Evolutionary conservation across 129 eudicot species (phyloP).

Genomic region (Gnaphalium uliginosum): DNA sequence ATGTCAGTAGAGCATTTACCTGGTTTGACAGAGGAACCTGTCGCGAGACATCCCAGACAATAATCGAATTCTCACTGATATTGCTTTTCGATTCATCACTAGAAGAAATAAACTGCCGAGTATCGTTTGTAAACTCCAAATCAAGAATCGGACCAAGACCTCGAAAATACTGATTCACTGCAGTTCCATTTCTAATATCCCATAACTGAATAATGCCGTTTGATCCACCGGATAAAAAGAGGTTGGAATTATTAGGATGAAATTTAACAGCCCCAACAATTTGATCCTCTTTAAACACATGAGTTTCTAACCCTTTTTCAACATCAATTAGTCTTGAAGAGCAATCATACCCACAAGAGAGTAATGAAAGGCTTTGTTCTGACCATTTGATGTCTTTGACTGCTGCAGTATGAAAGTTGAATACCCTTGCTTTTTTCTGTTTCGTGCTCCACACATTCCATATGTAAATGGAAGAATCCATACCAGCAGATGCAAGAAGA

Average conservation of each 20-base stretch:
- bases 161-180: conserved; percentile 62
- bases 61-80: conserved; percentile 77
- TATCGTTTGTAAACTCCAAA: conserved; percentile 67
- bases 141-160: conserved; percentile 88
- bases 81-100: conserved; percentile 88
- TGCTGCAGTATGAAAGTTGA: conserved; percentile 65
- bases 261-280: conserved; percentile 75
- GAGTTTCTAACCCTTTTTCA: conserved; percentile 75
- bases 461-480: conserved; percentile 74
- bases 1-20: conserved; percentile 41
- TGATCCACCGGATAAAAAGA: conserved; percentile 91
- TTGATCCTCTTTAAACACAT: conserved; percentile 72
- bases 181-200: conserved; percentile 74
- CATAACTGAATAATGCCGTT: conserved; percentile 75
- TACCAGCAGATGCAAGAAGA: conserved; percentile 95
- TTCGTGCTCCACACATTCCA: conserved; percentile 88
- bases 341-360: conserved; percentile 93
- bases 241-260: conserved; percentile 72
- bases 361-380: conserved; percentile 60
- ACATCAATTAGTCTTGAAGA: conserved; percentile 75
- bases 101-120: conserved; percentile 69
- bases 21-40: conserved; percentile 85
- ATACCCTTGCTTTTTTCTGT: conserved; percentile 57
- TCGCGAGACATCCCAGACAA: conserved; percentile 91
- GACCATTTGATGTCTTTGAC: conserved; percentile 96